Evolutionary conservation across 305 asterid species (phyloP).

Genomic region (Fraxinus albicans): DNA sequence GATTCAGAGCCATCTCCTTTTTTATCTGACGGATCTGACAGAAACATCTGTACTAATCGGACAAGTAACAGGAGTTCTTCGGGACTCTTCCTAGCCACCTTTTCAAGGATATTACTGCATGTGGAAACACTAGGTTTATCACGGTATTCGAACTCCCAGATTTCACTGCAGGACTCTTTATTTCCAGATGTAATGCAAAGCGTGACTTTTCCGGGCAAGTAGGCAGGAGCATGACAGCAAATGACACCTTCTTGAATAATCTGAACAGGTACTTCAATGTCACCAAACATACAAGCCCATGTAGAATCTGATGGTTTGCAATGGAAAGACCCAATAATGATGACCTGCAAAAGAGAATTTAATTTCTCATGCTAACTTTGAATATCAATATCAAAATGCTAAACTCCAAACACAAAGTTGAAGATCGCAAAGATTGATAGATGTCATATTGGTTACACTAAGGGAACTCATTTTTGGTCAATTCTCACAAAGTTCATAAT

Average conservation of each 20-base stretch:
- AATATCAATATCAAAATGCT: not conserved
- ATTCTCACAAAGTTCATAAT: not conserved
- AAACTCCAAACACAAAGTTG: not conserved
- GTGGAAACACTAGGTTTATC: conserved; percentile 42
- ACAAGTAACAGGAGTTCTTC: conserved; percentile 78
- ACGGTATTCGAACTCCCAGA: conserved; percentile 79
- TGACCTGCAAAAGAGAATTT: conserved; percentile 51
- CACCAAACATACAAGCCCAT: conserved; percentile 98
- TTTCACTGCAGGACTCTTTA: conserved; percentile 90
- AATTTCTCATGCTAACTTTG: conserved; percentile 14
- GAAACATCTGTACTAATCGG: conserved; percentile 77
- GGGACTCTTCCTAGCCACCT: conserved; percentile 49
- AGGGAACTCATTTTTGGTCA: not conserved
- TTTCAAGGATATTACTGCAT: conserved; percentile 40
- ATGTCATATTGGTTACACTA: not conserved
- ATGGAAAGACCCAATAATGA: conserved; percentile 84
- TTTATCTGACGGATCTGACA: conserved; percentile 55
- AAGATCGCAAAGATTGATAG: not conserved
- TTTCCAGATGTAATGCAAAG: conserved; percentile 77
- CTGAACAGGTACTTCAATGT: conserved; percentile 82
- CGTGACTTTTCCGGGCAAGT: conserved; percentile 68
- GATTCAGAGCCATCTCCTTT: conserved; percentile 46
- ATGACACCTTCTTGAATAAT: conserved; percentile 89
- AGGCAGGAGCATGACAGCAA: conserved; percentile 81
- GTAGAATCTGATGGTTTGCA: conserved; percentile 62